phyloP scores from a whole-genome alignment of 2,329 filamentous ascomycete species.

The Epichloe brachyelytri region DNA sequence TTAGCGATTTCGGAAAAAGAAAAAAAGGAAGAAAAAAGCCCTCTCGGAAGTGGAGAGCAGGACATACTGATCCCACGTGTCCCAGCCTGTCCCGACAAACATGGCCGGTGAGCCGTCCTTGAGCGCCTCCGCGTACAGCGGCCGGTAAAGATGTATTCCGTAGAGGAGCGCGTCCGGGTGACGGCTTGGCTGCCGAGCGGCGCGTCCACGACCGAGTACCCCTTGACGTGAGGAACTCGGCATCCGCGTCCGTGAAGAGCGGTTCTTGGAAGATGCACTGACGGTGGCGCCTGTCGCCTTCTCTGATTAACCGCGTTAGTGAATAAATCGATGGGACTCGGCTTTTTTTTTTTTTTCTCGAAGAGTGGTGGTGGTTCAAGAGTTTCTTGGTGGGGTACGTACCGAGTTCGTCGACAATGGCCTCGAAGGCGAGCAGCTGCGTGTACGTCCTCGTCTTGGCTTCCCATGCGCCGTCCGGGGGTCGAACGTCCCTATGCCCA shows the following conservation, averaged over 20 bases:
- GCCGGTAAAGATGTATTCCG: conserved; percentile 47
- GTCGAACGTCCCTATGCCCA: conserved; percentile 43
- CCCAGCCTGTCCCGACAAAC: conserved; percentile 43
- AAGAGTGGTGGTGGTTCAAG: background rate
- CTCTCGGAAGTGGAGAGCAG: background rate
- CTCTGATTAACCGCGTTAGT: conserved; percentile 7
- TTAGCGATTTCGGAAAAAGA: background rate
- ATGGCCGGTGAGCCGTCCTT: conserved; percentile 32
- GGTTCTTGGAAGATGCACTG: conserved; percentile 42
- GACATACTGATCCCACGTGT: conserved; percentile 37
- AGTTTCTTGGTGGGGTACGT: background rate
- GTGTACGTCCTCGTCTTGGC: conserved; percentile 32
- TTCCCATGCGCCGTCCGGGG: conserved; percentile 33
- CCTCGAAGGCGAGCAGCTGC: conserved; percentile 40
- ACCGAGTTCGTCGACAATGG: conserved; percentile 33
- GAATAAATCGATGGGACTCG: background rate
- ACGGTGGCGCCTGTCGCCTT: conserved; percentile 18
- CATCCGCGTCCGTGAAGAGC: conserved; percentile 34
- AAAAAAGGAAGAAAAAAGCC: fast-evolving
- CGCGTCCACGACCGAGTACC: conserved; percentile 36
- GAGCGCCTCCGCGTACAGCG: conserved; percentile 40
- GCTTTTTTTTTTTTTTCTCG: background rate
- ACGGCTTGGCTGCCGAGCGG: conserved; percentile 41
- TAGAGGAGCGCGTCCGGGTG: conserved; percentile 40
- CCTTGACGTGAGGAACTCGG: conserved; percentile 38